Evolutionary conservation across 371 early-diverging fungal genomes (phyloP), one percentile per base, ranked within the genome.

Genomic region (Haplosporangium sp.): DNA sequence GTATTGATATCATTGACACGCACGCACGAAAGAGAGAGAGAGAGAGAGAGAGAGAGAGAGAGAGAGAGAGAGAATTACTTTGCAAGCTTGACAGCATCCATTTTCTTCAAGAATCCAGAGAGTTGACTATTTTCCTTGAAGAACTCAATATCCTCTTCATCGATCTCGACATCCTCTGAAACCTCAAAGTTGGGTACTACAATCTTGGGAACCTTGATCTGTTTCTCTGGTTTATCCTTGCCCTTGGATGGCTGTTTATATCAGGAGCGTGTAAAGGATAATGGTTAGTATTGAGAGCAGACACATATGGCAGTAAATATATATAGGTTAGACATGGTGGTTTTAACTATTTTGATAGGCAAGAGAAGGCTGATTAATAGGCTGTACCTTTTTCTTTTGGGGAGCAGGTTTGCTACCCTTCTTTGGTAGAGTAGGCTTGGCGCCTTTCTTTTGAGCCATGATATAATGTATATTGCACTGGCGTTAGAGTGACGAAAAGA

Each of bases 81-180:
- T 56, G 78, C 69, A 39, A 85, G 60, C n/a, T 74, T 78, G 35
- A 74, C 73, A 37, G 84, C 64, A 63, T 88, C 84, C 69, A 88
- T 67, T 52, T 78, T 82, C 53, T 65, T 84, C 74, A 89, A 75
- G 68, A 88, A 88, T 8, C 79, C 76, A 15, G 87, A 72, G 34
- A 82, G 79, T 2, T 72, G 75, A 45, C 77, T 66, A 61, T 88
- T 78, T 37, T 88, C 85, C 35, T 77, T 76, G 67, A 86, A 73
- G 64, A 90, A 92, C 67, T 87, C 90, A 35, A 91, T 83, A 81
- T 91, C 92, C 15, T 91, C 90, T n/a, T 90, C 90, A 19, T 90
- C 89, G 65, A 92, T 72, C 15, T 83, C 89, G 35, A 87, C 67
- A 53, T 91, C 89, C 40, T 81, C 75, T 6, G 73, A 63, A 56